Conservation (phyloP, 306 rosid genomes). For the Crotalaria pallida region DNA sequence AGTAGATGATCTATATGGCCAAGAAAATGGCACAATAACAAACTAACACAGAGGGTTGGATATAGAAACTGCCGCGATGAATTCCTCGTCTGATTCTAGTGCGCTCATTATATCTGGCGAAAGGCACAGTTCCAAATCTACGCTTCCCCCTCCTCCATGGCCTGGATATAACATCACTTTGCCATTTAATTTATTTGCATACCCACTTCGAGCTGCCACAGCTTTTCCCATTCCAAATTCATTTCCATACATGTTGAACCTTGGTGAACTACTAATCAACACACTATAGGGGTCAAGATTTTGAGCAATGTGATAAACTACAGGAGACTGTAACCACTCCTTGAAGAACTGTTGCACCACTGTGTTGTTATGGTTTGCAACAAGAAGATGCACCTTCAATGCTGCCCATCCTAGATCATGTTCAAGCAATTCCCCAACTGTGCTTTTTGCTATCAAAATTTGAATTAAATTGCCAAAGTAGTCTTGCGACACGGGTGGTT, state of each 20-base stretch:
- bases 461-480: constrained; percentile 46
- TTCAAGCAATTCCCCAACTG: constrained; percentile 36
- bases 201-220: constrained; percentile 44
- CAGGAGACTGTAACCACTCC: constrained; percentile 36
- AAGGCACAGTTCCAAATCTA: constrained; percentile 58
- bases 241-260: constrained; percentile 51
- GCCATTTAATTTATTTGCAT: constrained; percentile 45
- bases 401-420: constrained; percentile 53
- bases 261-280: constrained; percentile 53
- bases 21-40: neutral
- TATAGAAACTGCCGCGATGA: constrained; percentile 30
- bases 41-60: neutral
- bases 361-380: constrained; percentile 18
- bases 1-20: neutral
- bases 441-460: neutral
- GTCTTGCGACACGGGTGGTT: constrained; percentile 32
- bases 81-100: constrained; percentile 45
- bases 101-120: constrained; percentile 31
- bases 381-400: constrained; percentile 36
- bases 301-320: neutral
- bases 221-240: constrained; percentile 82
- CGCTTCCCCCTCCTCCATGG: constrained; percentile 46
- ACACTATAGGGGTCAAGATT: constrained; percentile 5
- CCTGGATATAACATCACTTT: constrained; percentile 43
- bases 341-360: neutral